phyloP scores from a whole-genome alignment of 1,284 basidiomycete genomes.

The Cryptococcus wingfieldii region DNA sequence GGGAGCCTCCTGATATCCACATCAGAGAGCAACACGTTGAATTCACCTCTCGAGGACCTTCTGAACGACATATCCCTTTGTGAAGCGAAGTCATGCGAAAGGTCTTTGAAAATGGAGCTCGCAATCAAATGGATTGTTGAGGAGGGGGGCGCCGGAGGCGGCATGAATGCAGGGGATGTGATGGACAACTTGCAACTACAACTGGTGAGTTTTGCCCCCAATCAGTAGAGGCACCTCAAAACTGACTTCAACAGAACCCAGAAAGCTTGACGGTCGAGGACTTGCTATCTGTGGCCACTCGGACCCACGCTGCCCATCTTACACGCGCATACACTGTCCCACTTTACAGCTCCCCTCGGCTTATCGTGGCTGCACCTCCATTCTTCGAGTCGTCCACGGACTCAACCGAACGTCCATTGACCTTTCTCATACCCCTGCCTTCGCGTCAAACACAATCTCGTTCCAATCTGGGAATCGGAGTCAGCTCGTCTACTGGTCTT shows the following conservation, averaged over 20 bases:
- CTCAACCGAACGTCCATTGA: conserved; percentile 20
- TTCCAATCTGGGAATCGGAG: conserved; percentile 24
- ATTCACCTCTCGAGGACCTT: conserved; percentile 15
- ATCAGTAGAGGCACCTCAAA: not conserved
- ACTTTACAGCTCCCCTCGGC: conserved; percentile 25
- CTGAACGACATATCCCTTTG: conserved; percentile 17
- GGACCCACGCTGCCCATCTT: conserved; percentile 36
- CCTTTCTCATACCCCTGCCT: conserved; percentile 37
- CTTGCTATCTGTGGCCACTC: conserved; percentile 27
- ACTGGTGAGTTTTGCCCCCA: conserved; percentile 23
- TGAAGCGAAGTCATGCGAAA: conserved; percentile 19
- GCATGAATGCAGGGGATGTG: conserved; percentile 28
- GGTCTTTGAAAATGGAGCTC: conserved; percentile 26
- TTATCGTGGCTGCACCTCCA: conserved; percentile 26
- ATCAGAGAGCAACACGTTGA: conserved; percentile 13
- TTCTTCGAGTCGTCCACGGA: conserved; percentile 8
- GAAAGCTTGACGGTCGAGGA: conserved; percentile 28
- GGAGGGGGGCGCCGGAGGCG: conserved; percentile 35
- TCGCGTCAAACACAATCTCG: conserved; percentile 9
- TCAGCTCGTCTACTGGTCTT: conserved; percentile 34
- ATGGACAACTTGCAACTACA: conserved; percentile 25
- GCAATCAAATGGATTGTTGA: conserved; percentile 39
- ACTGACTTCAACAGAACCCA: conserved; percentile 20
- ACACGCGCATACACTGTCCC: conserved; percentile 22
- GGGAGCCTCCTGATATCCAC: conserved; percentile 30